Conservation (phyloP, 495 filamentous ascomycete genomes). For the Haplographium delicatum region DNA sequence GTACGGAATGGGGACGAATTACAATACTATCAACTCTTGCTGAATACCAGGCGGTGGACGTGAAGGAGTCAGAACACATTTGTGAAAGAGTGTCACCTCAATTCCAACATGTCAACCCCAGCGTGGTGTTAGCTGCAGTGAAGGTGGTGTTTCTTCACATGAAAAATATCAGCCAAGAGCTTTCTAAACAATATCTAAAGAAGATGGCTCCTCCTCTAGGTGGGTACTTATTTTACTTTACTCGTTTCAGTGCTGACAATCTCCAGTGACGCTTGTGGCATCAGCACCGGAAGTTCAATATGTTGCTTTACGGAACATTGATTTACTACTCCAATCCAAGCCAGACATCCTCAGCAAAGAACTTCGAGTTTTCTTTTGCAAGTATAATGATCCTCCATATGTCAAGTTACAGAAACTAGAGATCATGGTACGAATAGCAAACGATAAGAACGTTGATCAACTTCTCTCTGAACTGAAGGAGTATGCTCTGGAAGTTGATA, state of each 20-base stretch:
- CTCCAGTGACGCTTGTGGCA: constrained; percentile 84
- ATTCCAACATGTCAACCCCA: constrained; percentile 97
- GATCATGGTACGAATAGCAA: constrained; percentile 99
- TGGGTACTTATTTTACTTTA: constrained; percentile 32
- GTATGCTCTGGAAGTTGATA: constrained; percentile 96
- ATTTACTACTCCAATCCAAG: constrained; percentile 89
- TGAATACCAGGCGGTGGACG: constrained; percentile 77
- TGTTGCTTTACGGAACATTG: constrained; percentile 92
- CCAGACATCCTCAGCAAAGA: constrained; percentile 96
- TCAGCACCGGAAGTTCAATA: constrained; percentile 97
- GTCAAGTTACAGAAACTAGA: constrained; percentile 97
- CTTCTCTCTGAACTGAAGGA: constrained; percentile 91
- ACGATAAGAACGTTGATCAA: constrained; percentile 94
- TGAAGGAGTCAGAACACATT: constrained; percentile 97
- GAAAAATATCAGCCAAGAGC: constrained; percentile 72
- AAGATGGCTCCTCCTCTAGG: constrained; percentile 98
- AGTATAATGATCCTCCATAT: constrained; percentile 98
- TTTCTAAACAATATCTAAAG: constrained; percentile 77
- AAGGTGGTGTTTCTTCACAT: constrained; percentile 98
- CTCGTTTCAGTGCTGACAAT: constrained; percentile 21
- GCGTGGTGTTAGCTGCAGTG: constrained; percentile 92
- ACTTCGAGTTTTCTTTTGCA: constrained; percentile 98
- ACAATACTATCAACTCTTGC: constrained; percentile 88
- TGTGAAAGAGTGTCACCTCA: constrained; percentile 94
- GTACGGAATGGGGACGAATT: constrained; percentile 97